Base-by-base conservation (phyloP, 164 flowering plant species). In the Saururus chinensis region DNA sequence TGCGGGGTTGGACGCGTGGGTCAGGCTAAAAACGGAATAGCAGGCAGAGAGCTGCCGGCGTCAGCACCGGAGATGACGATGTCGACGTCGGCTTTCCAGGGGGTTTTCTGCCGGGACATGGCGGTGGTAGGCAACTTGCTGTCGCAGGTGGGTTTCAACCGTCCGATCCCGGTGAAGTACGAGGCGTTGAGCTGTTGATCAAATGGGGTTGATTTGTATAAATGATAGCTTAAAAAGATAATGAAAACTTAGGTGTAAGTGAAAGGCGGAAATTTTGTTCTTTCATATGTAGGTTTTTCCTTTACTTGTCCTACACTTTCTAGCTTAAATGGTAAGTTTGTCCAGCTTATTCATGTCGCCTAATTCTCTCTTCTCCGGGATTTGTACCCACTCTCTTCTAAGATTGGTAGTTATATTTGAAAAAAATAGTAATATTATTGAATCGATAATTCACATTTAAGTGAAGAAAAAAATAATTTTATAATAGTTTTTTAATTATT, bases 121-220 rank as follows among this genome's bases (percentile, higher is more conserved):
- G 82, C 88, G 1, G 85, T 64, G 0, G 96, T 91, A 22, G 88
- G 90, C 23, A 79, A 73, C 68, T 63, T 95, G 78, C 72, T 95
- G 11, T 79, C 99, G 0, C 93, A 85, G 61, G 78, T 65, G 24
- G 86, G 84, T 42, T 84, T 88, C 61, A 87, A 82, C 68, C 85
- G 75, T 55, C 81, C 90, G 22, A 60, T 95, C 56, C 78, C 87
- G 0, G 75, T 93, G 23, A 93, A 89, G 70, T 93, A 81, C 48
- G 97, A 92, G 61, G 97, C 96, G 14, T 70, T 95, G 68, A 91
- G 89, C 76, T 95, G 99, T 75, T 91, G 70, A 82, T 49, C 20
- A 20, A 19, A 6, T 10, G 14, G 40, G 30, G 11, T 7, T 48
- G 22, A 6, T 55, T 25, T 55, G 60, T 55, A 63, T 51, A 63